Evolutionary conservation across 306 rosid genomes (phyloP).

Genomic region (Prunus campanulata): DNA sequence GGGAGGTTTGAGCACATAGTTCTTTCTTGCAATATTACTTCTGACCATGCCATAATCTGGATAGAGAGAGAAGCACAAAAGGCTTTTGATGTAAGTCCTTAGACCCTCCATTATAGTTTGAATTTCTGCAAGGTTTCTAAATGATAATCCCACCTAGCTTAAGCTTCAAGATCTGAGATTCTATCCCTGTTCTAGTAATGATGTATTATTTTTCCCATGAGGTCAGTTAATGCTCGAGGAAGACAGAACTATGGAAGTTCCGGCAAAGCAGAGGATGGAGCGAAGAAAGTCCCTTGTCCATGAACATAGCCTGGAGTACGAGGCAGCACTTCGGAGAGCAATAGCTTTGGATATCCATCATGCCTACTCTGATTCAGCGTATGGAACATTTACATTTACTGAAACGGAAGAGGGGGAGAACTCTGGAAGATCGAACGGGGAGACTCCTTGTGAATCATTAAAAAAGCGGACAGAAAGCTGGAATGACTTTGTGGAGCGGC

Average conservation of each 20-base stretch:
- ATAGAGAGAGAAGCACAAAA: constrained; percentile 80
- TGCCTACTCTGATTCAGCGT: constrained; percentile 53
- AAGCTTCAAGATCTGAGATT: neutral
- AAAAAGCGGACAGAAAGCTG: constrained; percentile 53
- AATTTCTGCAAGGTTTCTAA: neutral
- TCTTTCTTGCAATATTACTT: constrained; percentile 82
- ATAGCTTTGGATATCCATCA: constrained; percentile 74
- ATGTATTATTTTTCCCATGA: constrained; percentile 6
- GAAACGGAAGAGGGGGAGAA: constrained; percentile 57
- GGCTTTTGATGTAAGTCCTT: constrained; percentile 72
- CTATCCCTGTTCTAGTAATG: neutral
- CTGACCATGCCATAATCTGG: constrained; percentile 91
- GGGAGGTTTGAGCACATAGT: constrained; percentile 94
- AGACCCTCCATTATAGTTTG: constrained; percentile 11
- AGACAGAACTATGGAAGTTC: constrained; percentile 57
- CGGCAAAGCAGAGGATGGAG: constrained; percentile 71
- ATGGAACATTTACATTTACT: constrained; percentile 60
- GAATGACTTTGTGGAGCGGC: constrained; percentile 69
- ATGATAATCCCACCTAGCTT: neutral
- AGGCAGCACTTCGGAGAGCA: constrained; percentile 77
- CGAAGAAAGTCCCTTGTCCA: constrained; percentile 53
- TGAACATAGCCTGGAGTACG: constrained; percentile 67
- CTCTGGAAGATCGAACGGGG: constrained; percentile 42
- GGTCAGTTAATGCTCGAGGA: constrained; percentile 70
- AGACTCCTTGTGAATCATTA: constrained; percentile 18